Base-by-base conservation (phyloP, 2,329 filamentous ascomycete genomes). In the Nemania abortiva region DNA sequence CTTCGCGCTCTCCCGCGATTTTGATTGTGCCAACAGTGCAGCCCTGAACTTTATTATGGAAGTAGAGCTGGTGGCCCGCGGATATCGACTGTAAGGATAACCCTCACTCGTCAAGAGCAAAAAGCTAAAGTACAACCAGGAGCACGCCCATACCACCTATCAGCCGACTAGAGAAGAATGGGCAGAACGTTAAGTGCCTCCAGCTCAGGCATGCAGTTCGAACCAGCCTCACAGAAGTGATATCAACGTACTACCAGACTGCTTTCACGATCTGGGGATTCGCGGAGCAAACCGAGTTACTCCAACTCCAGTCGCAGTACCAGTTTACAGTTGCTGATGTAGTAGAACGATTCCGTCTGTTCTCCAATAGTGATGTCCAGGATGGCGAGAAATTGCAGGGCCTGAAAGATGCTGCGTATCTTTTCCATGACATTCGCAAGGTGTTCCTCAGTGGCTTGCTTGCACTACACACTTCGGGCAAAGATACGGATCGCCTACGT, bases 251-350 rank as follows among this genome's bases (percentile, higher is more conserved):
- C 75, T 88, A 90, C 62, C 88, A 92, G 73, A 90, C 92, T 13
- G 91, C 90, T 70, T 84, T 86, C 49, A 85, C 85, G 2, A 84
- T 98, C 22, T 91, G 91, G 77, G 88, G 87, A 0, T 89, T 97
- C 64, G 89, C 95, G 1, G 90, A 95, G 78, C 89, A 92, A 76
- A 88, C 92, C 57, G 93, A 97, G 76, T 83, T 99, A 52, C 94
- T 97, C 74, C 96, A 94, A 81, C 97, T 97, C 78, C 92, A 96
- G 75, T 95, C 98, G 77, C 92, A 95, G 69, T 95, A 95, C 77
- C 92, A 95, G 73, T 89, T 95, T 69, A 92, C 88, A 70, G 87
- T 91, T 66, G 87, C 90, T 65, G 92, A 95, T 78, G 88, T 93
- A 42, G 86, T 88, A 22, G 91, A 93, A 74, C 88, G 91, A n/a